A percentile compares a stretch with the other conserved stretches of the same genome.
phyloP scores from a whole-genome alignment of 495 filamentous ascomycete species.

The Aspergillus ellipticus region DNA sequence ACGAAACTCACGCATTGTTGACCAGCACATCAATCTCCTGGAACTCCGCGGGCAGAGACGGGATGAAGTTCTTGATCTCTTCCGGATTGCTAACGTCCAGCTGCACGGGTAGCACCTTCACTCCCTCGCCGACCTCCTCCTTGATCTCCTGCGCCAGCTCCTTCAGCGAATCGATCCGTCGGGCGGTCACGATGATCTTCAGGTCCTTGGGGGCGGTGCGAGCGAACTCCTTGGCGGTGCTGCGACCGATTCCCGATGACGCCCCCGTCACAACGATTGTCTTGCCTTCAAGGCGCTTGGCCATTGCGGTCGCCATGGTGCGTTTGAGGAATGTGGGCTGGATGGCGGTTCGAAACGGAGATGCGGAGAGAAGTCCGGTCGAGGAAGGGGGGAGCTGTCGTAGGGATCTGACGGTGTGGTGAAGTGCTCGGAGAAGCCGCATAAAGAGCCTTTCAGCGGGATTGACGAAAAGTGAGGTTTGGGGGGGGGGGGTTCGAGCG shows the following conservation, averaged over 20 bases:
- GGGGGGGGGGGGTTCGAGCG: background rate
- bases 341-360: conserved; percentile 19
- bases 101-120: conserved; percentile 75
- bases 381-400: conserved; percentile 17
- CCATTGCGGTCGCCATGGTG: conserved; percentile 73
- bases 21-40: conserved; percentile 85
- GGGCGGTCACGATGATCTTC: conserved; percentile 81
- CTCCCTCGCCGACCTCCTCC: conserved; percentile 74
- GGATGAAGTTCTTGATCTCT: conserved; percentile 72
- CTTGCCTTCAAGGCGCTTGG: conserved; percentile 87
- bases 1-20: conserved; percentile 82
- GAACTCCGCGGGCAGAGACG: conserved; percentile 73
- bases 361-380: conserved; percentile 14
- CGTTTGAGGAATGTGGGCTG: conserved; percentile 29
- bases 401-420: conserved; percentile 28
- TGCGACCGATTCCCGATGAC: conserved; percentile 86
- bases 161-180: conserved; percentile 73
- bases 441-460: conserved; percentile 22
- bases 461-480: background rate
- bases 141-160: conserved; percentile 74
- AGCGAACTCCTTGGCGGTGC: conserved; percentile 87
- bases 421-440: conserved; percentile 26
- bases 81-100: conserved; percentile 82
- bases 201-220: conserved; percentile 76
- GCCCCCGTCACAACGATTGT: conserved; percentile 91